Base-by-base conservation (phyloP, 768 basidiomycete genomes). In the Flagelloscypha sp. region DNA sequence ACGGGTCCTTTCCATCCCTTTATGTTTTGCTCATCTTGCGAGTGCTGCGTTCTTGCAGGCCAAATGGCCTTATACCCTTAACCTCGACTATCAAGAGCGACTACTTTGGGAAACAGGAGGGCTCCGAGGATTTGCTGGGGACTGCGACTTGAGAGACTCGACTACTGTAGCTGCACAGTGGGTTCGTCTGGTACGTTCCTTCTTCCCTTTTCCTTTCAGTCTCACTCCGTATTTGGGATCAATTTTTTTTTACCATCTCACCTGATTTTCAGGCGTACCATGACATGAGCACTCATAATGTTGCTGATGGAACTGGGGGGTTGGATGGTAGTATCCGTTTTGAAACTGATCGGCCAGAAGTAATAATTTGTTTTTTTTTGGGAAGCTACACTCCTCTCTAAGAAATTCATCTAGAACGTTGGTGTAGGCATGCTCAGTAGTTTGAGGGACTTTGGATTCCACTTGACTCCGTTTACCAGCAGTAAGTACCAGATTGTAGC, bases 251-350 rank as follows among this genome's bases (percentile, higher is more conserved):
- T 13, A 19, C 12, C 7, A 33, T 16, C 23, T 33, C 11, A 45
- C 37, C 33, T n/a, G 20, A n/a, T n/a, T n/a, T 19, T 20, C 28
- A 70, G 66, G 63, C 68, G 21, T 72, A 68, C 43, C 70, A 74
- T 45, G 70, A 74, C 49, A 62, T 65, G 56, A 58, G 68, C 13
- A 67, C 70, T 6, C 58, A 68, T 34, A 61, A 72, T 43, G 52
- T 54, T 19, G 53, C 59, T n/a, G 57, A 61, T 46, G 68, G 68
- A 7, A 60, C 58, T 1, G 72, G 70, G 13, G 70, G 72, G 12
- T 27, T 74, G 36, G 72, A 74, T 40, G 66, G 65, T 16, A 70
- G 67, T 6, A 59, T 74, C 37, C 62, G 55, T 15, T 71, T 68
- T 36, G 72, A 74, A 47, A 56, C 66, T 13, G 55, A 52, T 30